Evolutionary conservation across 164 flowering plant genomes (phyloP).

Genomic region (Nelumbo lutea): DNA sequence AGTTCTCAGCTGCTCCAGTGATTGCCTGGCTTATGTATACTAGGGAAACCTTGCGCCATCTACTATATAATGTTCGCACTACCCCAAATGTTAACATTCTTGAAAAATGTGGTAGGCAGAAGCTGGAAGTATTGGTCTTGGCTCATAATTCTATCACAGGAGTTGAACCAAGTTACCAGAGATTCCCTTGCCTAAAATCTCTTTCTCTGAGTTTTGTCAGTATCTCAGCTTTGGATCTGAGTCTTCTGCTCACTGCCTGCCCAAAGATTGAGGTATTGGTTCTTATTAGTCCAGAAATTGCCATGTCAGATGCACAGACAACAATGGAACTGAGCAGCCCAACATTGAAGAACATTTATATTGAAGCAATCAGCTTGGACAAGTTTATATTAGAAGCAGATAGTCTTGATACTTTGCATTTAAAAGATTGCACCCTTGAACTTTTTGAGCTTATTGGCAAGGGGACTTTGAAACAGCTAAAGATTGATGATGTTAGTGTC

Average conservation of each 20-base stretch:
- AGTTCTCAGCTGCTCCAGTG: constrained; percentile 83
- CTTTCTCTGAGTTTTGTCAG: constrained; percentile 68
- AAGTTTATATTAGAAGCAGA: constrained; percentile 86
- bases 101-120: constrained; percentile 77
- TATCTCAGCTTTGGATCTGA: constrained; percentile 79
- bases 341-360: constrained; percentile 55
- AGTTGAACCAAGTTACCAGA: constrained; percentile 82
- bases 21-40: constrained; percentile 98
- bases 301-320: constrained; percentile 73
- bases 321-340: constrained; percentile 67
- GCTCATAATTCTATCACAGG: constrained; percentile 71
- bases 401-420: constrained; percentile 56
- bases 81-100: constrained; percentile 68
- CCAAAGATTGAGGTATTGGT: constrained; percentile 62
- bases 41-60: constrained; percentile 55
- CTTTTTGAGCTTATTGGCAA: constrained; percentile 72
- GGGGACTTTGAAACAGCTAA: constrained; percentile 56
- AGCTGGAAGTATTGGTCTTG: constrained; percentile 57
- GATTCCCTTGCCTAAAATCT: constrained; percentile 63
- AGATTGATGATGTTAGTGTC: constrained; percentile 84
- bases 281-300: constrained; percentile 72
- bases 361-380: constrained; percentile 76
- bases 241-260: constrained; percentile 71
- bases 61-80: constrained; percentile 70
- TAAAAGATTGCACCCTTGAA: constrained; percentile 79